Evolutionary conservation across 2,329 filamentous ascomycete genomes (phyloP), one percentile per base, ranked within the genome.

Genomic region (Alternaria sp.): DNA sequence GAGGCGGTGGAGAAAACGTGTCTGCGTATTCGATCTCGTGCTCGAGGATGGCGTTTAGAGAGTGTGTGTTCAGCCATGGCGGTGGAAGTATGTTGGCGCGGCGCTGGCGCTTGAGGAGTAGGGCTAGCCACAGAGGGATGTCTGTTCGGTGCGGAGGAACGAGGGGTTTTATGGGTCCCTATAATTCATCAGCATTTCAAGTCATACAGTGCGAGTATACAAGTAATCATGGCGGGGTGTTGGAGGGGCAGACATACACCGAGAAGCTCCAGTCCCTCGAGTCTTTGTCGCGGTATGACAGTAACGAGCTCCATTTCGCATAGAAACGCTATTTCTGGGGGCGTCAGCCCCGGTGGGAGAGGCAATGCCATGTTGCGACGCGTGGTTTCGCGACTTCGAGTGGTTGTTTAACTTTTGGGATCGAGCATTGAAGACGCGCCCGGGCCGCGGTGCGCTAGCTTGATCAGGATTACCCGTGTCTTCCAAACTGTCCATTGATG

Each of bases 241-340:
- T 75, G 63, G 73, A 67, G 77, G 74, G 75, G 74, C 72, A 71
- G 62, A 88, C 91, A 84, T 85, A 98, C 96, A 69, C 91, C 90
- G 59, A 99, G 87, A 66, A 99, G 87, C 72, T 92, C 86, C 67
- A 99, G 91, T 70, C 88, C 89, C 69, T 97, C 93, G 57, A 99
- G 89, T 68, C 92, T 88, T 80, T 98, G 94, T 57, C 96, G 92
- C 36, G 96, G 96, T 54, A 98, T 89, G 21, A 99, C 88, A 0
- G 94, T 97, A 59, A 99, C 91, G 74, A 93, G 88, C 83, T 98
- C 95, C 93, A 97, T 98, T 83, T 99, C 96, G 81, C 94, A 97
- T 26, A 98, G 84, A 77, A 98, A 99, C 54, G 93, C 92, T 49
- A 96, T 91, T 83, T 99, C 96, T 68, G 92, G 86, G 63, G 96